Base-by-base conservation (phyloP, 352 stramenopile genomes). In the Globisporangium yorkense region DNA sequence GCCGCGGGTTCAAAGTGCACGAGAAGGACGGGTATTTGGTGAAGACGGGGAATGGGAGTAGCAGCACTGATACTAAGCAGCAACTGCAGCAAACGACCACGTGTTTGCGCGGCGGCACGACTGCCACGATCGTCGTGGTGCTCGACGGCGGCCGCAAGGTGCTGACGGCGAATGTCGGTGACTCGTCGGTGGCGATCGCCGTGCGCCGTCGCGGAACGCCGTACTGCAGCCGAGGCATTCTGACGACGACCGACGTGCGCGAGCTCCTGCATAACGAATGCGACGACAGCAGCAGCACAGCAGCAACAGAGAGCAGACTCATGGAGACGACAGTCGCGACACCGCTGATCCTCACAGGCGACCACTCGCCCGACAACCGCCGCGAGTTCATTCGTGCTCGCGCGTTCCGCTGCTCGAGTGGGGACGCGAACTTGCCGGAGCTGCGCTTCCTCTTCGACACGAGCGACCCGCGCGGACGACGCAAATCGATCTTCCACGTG, bases 51-150 rank as follows among this genome's bases (percentile, higher is more conserved):
- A 64, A 29, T 18, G 46, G 44, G 3, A 48, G 6, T 20, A 21
- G 31, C n/a, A 44, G 66, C 63, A 8, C 13, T 16, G 40, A n/a
- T 21, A 13, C 15, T 1, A 46, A 21, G 16, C 41, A 21, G 6
- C 18, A 8, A 13, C 15, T 8, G 41, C 58, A 75, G 31, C 57
- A 73, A 15, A 66, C 12, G 35, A 41, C 71, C n/a, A 66, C 76
- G 5, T 96, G 88, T 54, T 77, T 96, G 35, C 90, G 95, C n/a
- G 90, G 90, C 9, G 90, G 90, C 49, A 96, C 89, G 29, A 96
- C 83, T 0, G 88, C 82, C 24, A 94, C 85, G 1, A 57, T 97
- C 16, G 74, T 92, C 1, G 87, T 94, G 20, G 55, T 97, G 6
- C 62, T 94, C 7, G 75, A 82, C 37, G 76, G 81, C 18, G 77